Conservation (phyloP, 371 early-diverging fungal species). For the Mortierella sp. region DNA sequence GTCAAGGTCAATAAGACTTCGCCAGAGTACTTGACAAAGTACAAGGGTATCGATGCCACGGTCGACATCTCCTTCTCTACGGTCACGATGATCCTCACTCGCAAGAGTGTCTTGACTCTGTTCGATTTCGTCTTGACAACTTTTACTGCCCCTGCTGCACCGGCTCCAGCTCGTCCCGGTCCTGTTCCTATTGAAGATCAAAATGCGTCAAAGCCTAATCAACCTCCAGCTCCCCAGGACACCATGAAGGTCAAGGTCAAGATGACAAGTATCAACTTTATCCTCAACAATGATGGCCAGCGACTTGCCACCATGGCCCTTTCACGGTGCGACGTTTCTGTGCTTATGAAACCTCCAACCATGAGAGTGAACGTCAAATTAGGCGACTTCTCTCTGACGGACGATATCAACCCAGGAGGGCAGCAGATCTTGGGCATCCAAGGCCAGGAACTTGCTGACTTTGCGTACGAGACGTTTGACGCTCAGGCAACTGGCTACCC, state of each 20-base stretch:
- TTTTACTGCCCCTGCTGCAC: slow-evolving; percentile 65
- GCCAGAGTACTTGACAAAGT: slow-evolving; percentile 79
- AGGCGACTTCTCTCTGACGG: slow-evolving; percentile 84
- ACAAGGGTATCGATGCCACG: slow-evolving; percentile 84
- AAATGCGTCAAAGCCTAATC: slow-evolving; percentile 15
- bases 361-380: slow-evolving; percentile 84
- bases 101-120: slow-evolving; percentile 84
- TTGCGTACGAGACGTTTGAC: slow-evolving; percentile 84
- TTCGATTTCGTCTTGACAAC: slow-evolving; percentile 91
- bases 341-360: slow-evolving; percentile 68
- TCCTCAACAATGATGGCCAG: slow-evolving; percentile 86
- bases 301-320: slow-evolving; percentile 83
- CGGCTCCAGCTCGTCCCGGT: slow-evolving; percentile 10
- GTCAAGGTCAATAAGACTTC: slow-evolving; percentile 75
- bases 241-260: slow-evolving; percentile 77
- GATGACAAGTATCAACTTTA: slow-evolving; percentile 83
- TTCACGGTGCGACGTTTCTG: slow-evolving; percentile 76
- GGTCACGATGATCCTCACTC: slow-evolving; percentile 84
- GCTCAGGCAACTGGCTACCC: slow-evolving; percentile 65
- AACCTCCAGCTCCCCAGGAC: slow-evolving; percentile 36
- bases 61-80: slow-evolving; percentile 88
- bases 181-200: slow-evolving; percentile 9
- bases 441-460: slow-evolving; percentile 89
- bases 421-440: slow-evolving; percentile 83
- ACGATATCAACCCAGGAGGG: slow-evolving; percentile 61